Evolutionary conservation across 2,329 filamentous ascomycete genomes (phyloP), one percentile per base, ranked within the genome.

Genomic region (Colletotrichum acutatum): DNA sequence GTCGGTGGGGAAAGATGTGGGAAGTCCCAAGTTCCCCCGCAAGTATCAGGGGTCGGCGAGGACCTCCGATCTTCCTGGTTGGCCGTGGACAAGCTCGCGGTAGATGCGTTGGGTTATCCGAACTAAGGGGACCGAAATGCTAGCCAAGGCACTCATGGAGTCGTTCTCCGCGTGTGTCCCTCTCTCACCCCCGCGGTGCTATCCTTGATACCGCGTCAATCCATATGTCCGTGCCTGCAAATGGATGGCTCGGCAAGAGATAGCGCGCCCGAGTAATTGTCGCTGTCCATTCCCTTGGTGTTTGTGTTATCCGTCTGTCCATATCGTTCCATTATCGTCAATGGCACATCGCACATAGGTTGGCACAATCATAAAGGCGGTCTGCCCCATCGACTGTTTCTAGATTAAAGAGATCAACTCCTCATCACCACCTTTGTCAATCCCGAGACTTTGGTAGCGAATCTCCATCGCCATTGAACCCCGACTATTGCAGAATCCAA

Each of bases 41-140:
- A 66, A 56, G 32, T 19, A 28, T 42, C 71, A 71, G 28, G 66
- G 70, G 68, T 74, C 71, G 74, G 75, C 59, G 75, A 71, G 63
- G 75, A 46, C 67, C 71, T 74, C 74, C 74, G 72, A 68, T 72
- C 60, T 63, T 68, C 6, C n/a, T 32, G 60, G 22, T 54, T 34
- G 8, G 52, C 22, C 30, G 28, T 58, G 30, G 46, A 19, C 42
- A 66, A 14, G 26, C 30, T 28, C 24, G 42, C 42, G 16, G 42
- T n/a, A n/a, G 42, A 49, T 49, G 42, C 19, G 19, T n/a, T 49
- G 9, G 42, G 7, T 49, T 49, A 49, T 49, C 42, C 42, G 42
- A 4, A 49, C 2, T n/a, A 8, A 49, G 37, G 37, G 37, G 5
- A 42, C 11, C 32, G n/a, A 34, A 34, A 34, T 34, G 42, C 19